phyloP scores from a whole-genome alignment of 805 yeast genomes.

The Kazachstania psychrophila region DNA sequence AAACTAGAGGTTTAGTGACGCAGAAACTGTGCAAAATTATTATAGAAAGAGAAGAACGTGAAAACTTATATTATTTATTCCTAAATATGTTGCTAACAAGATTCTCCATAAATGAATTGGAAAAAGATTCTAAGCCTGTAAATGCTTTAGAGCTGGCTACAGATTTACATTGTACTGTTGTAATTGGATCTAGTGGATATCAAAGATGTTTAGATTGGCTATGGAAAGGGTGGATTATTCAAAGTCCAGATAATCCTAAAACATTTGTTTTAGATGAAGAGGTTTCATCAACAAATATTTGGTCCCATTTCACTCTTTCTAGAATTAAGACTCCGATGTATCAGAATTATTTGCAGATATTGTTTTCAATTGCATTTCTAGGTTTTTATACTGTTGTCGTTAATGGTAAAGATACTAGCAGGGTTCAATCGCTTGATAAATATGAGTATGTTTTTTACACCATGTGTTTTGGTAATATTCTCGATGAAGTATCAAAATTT shows the following conservation, averaged over 20 bases:
- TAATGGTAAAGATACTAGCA: conserved; percentile 40
- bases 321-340: conserved; percentile 78
- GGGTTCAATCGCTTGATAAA: conserved; percentile 31
- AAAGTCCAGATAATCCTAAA: conserved; percentile 57
- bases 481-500: conserved; percentile 61
- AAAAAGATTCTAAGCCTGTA: conserved; percentile 51
- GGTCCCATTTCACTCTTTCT: conserved; percentile 68
- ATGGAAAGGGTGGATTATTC: conserved; percentile 91
- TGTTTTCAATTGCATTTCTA: conserved; percentile 56
- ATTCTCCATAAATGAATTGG: conserved; percentile 55
- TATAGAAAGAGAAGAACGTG: conserved; percentile 50
- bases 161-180: conserved; percentile 69
- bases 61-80: conserved; percentile 43
- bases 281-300: conserved; percentile 44
- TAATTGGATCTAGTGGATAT: conserved; percentile 72
- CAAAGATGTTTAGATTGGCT: conserved; percentile 83
- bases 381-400: conserved; percentile 53
- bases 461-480: conserved; percentile 55
- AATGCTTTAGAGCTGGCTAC: conserved; percentile 79
- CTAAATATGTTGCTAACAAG: conserved; percentile 71
- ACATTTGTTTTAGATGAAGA: conserved; percentile 58
- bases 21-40: conserved; percentile 61
- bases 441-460: conserved; percentile 52
- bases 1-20: conserved; percentile 57
- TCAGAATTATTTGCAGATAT: conserved; percentile 65